phyloP scores from a whole-genome alignment of 2,329 filamentous ascomycete genomes.

The Aureobasidium melanogenum region DNA sequence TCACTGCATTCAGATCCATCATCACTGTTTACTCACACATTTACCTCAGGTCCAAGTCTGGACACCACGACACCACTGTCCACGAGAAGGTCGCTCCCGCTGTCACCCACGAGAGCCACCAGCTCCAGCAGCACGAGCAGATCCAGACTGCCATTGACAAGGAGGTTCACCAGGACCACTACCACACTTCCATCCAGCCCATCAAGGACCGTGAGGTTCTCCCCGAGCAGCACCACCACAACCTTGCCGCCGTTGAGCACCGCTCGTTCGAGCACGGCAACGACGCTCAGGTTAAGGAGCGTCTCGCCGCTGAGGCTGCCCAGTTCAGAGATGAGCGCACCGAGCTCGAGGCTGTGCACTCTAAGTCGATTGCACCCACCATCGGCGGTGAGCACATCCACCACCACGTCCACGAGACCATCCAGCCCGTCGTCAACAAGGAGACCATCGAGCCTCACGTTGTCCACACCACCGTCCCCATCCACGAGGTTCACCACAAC shows the following conservation, averaged over 20 bases:
- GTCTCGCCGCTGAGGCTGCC: conserved; percentile 44
- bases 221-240: conserved; percentile 56
- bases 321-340: conserved; percentile 45
- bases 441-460: conserved; percentile 56
- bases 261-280: conserved; percentile 54
- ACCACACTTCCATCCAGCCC: conserved; percentile 61
- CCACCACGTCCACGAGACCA: conserved; percentile 58
- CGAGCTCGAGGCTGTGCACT: conserved; percentile 41
- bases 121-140: conserved; percentile 54
- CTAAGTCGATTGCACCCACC: conserved; percentile 38
- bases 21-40: neutral
- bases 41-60: conserved; percentile 21
- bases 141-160: conserved; percentile 54
- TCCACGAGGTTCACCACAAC: conserved; percentile 65
- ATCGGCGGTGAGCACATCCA: conserved; percentile 56
- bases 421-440: conserved; percentile 64
- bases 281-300: conserved; percentile 36
- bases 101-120: conserved; percentile 52
- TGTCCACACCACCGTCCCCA: conserved; percentile 61
- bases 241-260: conserved; percentile 51
- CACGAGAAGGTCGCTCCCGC: conserved; percentile 55
- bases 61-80: conserved; percentile 62
- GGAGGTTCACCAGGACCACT: conserved; percentile 63
- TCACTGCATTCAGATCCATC: no score
- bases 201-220: conserved; percentile 38